These are phyloP conservation scores for Hypoxylon perforatum DNA, from an alignment of 495 filamentous ascomycete genomes.

Conservation along the genomic window DNA sequence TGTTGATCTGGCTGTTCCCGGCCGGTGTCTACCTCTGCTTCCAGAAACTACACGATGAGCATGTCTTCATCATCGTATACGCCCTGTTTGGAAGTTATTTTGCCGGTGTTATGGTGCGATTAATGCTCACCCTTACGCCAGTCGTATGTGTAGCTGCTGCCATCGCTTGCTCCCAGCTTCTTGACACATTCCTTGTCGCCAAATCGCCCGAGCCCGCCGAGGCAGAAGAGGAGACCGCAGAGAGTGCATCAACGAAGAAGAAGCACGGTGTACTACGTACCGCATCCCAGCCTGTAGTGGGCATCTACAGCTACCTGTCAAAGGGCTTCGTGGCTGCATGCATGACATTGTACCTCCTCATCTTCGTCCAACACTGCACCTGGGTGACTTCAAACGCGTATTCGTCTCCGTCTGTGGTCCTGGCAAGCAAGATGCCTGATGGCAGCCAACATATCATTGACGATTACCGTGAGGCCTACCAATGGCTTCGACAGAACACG, in stretches of 20 bases:
- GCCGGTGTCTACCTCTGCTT: constrained; percentile 99
- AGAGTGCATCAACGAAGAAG: constrained; percentile 57
- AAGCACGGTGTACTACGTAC: constrained; percentile 72
- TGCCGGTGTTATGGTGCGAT: constrained; percentile 97
- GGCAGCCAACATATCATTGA: constrained; percentile 99
- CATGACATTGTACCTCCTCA: constrained; percentile 80
- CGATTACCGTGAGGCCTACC: constrained; percentile 99
- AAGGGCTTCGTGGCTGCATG: constrained; percentile 78
- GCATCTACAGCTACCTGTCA: constrained; percentile 83
- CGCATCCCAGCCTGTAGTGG: constrained; percentile 77
- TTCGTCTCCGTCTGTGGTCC: constrained; percentile 95
- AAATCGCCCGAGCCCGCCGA: constrained; percentile 64
- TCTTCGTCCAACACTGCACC: constrained; percentile 97
- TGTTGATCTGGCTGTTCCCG: constrained; percentile 99
- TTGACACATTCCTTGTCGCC: constrained; percentile 83
- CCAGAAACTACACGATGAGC: constrained; percentile 91
- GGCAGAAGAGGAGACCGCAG: constrained; percentile 59
- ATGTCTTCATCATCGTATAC: constrained; percentile 98
- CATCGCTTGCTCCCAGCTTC: constrained; percentile 85
- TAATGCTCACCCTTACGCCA: constrained; percentile 97
- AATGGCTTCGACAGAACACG: constrained; percentile 99
- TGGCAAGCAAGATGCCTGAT: constrained; percentile 92
- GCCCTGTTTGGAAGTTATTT: constrained; percentile 96
- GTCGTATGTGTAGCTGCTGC: constrained; percentile 96
- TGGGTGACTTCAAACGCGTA: constrained; percentile 99